phyloP scores from a whole-genome alignment of 2,329 filamentous ascomycete genomes.

The Corynespora cassiicola region DNA sequence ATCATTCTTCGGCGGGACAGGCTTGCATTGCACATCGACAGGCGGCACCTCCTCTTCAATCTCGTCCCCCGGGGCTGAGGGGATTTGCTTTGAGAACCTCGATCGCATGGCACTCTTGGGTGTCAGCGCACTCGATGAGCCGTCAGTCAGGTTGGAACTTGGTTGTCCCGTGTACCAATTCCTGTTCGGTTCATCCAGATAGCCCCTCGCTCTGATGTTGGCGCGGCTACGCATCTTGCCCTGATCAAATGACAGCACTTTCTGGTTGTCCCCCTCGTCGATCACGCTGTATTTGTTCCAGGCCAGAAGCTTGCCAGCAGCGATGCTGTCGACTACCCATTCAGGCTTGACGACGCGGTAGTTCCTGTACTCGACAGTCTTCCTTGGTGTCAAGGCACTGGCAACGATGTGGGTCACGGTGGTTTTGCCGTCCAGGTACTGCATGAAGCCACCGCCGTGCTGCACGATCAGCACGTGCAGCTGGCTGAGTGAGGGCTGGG shows the following conservation, averaged over 20 bases:
- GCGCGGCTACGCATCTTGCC: slow-evolving; percentile 72
- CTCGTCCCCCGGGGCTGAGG: slow-evolving; percentile 33
- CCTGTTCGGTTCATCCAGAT: slow-evolving; percentile 79
- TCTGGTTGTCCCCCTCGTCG: slow-evolving; percentile 83
- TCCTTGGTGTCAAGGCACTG: slow-evolving; percentile 88
- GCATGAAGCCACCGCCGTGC: slow-evolving; percentile 92
- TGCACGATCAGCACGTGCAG: slow-evolving; percentile 87
- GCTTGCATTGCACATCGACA: slow-evolving; percentile 11
- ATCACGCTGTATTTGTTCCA: slow-evolving; percentile 88
- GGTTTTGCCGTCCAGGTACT: slow-evolving; percentile 94
- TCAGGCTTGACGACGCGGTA: slow-evolving; percentile 94
- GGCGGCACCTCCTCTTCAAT: slow-evolving; percentile 38
- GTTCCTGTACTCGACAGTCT: slow-evolving; percentile 82
- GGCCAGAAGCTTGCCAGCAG: slow-evolving; percentile 78
- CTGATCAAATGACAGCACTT: slow-evolving; percentile 69
- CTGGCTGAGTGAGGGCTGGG: slow-evolving; percentile 88
- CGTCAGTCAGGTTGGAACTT: slow-evolving; percentile 41
- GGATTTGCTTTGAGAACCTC: slow-evolving; percentile 29
- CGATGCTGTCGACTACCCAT: slow-evolving; percentile 91
- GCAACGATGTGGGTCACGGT: slow-evolving; percentile 96
- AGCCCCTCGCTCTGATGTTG: slow-evolving; percentile 67
- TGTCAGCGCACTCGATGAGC: slow-evolving; percentile 33
- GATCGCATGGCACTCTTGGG: slow-evolving; percentile 25
- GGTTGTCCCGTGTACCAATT: slow-evolving; percentile 86
- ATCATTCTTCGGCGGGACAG: slow-evolving; percentile 35